Evolutionary conservation across 2,329 filamentous ascomycete genomes (phyloP).

Genomic region (Colletotrichum coccodes): DNA sequence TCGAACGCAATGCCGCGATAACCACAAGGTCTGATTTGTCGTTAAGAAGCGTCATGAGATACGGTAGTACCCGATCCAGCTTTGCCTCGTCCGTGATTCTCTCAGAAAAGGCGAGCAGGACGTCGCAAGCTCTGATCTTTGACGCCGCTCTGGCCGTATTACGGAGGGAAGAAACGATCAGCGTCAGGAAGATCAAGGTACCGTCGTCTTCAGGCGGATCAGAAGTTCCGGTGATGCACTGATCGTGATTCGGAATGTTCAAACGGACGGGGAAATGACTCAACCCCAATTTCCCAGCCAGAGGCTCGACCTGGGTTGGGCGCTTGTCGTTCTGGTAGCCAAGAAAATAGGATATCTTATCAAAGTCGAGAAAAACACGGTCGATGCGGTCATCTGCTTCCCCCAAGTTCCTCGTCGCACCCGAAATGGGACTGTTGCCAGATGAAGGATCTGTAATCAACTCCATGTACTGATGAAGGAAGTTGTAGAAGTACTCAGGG

Average conservation of each 20-base stretch:
- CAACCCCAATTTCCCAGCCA: slow-evolving; percentile 61
- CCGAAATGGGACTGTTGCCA: slow-evolving; percentile 77
- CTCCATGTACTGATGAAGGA: slow-evolving; percentile 97
- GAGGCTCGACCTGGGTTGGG: slow-evolving; percentile 40
- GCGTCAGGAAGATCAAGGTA: slow-evolving; percentile 88
- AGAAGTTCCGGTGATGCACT: slow-evolving; percentile 69
- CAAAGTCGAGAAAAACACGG: slow-evolving; percentile 91
- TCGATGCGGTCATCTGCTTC: slow-evolving; percentile 96
- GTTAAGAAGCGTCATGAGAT: slow-evolving; percentile 83
- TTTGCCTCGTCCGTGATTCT: slow-evolving; percentile 94
- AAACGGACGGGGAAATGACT: slow-evolving; percentile 83
- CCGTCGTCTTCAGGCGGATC: slow-evolving; percentile 82
- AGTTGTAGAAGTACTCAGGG: slow-evolving; percentile 96
- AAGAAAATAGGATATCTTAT: slow-evolving; percentile 96
- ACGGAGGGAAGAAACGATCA: slow-evolving; percentile 88
- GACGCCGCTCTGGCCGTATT: slow-evolving; percentile 92
- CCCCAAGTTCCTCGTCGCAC: slow-evolving; percentile 76
- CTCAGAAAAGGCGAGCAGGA: slow-evolving; percentile 91
- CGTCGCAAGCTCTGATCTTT: slow-evolving; percentile 87
- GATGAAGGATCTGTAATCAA: slow-evolving; percentile 91
- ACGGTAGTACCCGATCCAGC: slow-evolving; percentile 90
- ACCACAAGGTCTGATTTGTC: slow-evolving; percentile 88
- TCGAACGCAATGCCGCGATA: slow-evolving; percentile 83
- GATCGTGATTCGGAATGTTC: slow-evolving; percentile 87
- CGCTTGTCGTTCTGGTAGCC: slow-evolving; percentile 64